Percentiles rank a stretch among this genome's conserved stretches.
Evolutionary conservation across 495 filamentous ascomycete genomes (phyloP).

Genomic region (Hyaloscypha finlandica): DNA sequence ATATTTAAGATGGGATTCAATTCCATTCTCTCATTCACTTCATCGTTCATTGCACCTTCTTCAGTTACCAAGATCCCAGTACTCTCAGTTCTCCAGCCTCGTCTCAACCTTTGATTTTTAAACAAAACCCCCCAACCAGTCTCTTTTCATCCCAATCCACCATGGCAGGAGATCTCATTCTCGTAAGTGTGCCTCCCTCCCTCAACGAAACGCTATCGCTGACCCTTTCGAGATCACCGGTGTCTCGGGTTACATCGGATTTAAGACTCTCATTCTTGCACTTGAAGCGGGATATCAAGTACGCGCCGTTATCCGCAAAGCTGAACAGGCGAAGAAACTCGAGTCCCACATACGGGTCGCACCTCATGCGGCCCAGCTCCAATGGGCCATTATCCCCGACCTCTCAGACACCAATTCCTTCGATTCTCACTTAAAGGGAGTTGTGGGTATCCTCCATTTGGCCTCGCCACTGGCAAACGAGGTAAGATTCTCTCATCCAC

Average conservation of each 20-base stretch:
- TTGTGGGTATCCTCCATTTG: slow-evolving; percentile 40
- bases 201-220: not conserved
- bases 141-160: slow-evolving; percentile 16
- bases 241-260: slow-evolving; percentile 29
- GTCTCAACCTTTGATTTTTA: slow-evolving; percentile 19
- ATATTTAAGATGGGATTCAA: slow-evolving; percentile 21
- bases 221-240: slow-evolving; percentile 35
- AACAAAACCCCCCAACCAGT: not conserved
- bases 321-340: slow-evolving; percentile 34
- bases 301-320: slow-evolving; percentile 47
- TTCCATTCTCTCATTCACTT: slow-evolving; percentile 14
- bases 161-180: slow-evolving; percentile 30
- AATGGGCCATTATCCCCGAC: slow-evolving; percentile 25
- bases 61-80: slow-evolving; percentile 15
- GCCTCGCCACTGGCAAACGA: slow-evolving; percentile 40
- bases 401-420: slow-evolving; percentile 24
- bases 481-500: slow-evolving; percentile 28
- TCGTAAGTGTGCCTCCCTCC: slow-evolving; percentile 18
- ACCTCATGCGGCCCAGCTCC: slow-evolving; percentile 19
- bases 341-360: slow-evolving; percentile 19
- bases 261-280: slow-evolving; percentile 38
- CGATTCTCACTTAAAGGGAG: slow-evolving; percentile 18
- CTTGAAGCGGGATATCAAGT: slow-evolving; percentile 42
- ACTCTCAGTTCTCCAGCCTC: not conserved
- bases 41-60: slow-evolving; percentile 1